Percentiles rank a stretch among this genome's conserved stretches.
Conservation (phyloP, 108 stramenopile genomes). For the Mediolabrus comicus region DNA sequence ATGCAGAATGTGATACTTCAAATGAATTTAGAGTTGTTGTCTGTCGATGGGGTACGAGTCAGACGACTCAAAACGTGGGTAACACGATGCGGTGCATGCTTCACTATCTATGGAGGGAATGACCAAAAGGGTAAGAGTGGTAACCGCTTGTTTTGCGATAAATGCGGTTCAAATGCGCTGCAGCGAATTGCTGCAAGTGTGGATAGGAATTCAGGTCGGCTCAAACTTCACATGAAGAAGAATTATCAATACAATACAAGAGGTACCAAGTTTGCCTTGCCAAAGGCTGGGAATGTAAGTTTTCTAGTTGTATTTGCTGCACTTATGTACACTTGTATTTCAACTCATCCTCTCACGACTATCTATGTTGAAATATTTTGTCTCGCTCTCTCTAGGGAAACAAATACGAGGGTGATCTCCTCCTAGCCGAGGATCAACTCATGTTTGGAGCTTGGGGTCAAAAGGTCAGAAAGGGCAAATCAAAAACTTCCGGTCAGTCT, state of each 20-base stretch:
- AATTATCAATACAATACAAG: slow-evolving; percentile 78
- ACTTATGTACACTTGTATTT: neutral
- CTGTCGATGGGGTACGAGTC: slow-evolving; percentile 88
- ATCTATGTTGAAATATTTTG: slow-evolving; percentile 22
- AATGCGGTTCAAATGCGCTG: slow-evolving; percentile 89
- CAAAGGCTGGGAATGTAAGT: slow-evolving; percentile 81
- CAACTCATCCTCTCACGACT: neutral
- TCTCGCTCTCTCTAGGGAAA: slow-evolving; percentile 44
- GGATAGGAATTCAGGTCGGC: slow-evolving; percentile 86
- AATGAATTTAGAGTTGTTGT: slow-evolving; percentile 91
- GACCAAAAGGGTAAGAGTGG: slow-evolving; percentile 28
- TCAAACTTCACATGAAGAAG: slow-evolving; percentile 85
- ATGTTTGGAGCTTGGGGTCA: slow-evolving; percentile 95
- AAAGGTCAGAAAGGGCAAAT: slow-evolving; percentile 85
- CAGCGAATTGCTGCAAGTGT: slow-evolving; percentile 87
- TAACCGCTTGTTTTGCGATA: slow-evolving; percentile 89
- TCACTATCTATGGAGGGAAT: slow-evolving; percentile 74
- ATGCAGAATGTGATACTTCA: slow-evolving; percentile 99
- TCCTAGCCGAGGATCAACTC: slow-evolving; percentile 97
- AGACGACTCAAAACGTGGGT: slow-evolving; percentile 90
- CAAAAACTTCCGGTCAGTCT: slow-evolving; percentile 57
- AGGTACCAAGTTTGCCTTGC: slow-evolving; percentile 93
- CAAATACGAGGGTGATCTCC: slow-evolving; percentile 88
- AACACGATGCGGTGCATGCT: slow-evolving; percentile 94
- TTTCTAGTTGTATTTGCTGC: slow-evolving; percentile 19